Conservation (phyloP, 2,329 filamentous ascomycete genomes). For the Colletotrichum tofieldiae region DNA sequence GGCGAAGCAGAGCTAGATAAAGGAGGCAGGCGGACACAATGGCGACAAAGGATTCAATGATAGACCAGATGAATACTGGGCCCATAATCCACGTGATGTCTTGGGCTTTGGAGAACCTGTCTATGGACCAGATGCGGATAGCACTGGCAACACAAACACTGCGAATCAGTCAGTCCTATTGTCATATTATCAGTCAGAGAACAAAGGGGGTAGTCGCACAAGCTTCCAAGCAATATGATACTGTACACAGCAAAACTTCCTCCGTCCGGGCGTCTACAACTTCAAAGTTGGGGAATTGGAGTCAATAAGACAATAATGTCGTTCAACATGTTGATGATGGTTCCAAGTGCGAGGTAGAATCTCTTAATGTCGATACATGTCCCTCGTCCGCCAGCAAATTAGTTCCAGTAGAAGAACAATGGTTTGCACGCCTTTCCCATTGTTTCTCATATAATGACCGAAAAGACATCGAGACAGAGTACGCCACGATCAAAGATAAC, state of each 20-base stretch:
- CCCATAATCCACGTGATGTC: constrained; percentile 42
- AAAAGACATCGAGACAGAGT: constrained; percentile 29
- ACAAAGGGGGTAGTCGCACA: constrained; percentile 11
- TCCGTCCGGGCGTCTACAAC: constrained; percentile 37
- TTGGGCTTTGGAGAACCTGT: constrained; percentile 27
- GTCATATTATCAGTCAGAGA: background rate
- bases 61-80: constrained; percentile 54
- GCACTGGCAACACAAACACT: constrained; percentile 38
- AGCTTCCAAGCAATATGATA: constrained; percentile 38
- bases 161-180: background rate
- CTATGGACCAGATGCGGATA: constrained; percentile 29
- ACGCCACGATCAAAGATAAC: constrained; percentile 13
- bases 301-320: constrained; percentile 40
- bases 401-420: constrained; percentile 40
- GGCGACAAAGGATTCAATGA: constrained; percentile 58
- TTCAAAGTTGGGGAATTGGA: constrained; percentile 40
- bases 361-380: constrained; percentile 29
- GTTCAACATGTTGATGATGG: constrained; percentile 39
- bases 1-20: constrained; percentile 51
- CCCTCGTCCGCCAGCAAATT: constrained; percentile 31
- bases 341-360: constrained; percentile 35
- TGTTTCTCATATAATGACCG: constrained; percentile 37
- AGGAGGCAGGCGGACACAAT: constrained; percentile 58
- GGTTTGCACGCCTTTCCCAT: constrained; percentile 39
- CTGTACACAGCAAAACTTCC: constrained; percentile 37